Evolutionary conservation across 2,329 filamentous ascomycete genomes (phyloP), one percentile per base, ranked within the genome.

Genomic region (Exserohilum rostratum): DNA sequence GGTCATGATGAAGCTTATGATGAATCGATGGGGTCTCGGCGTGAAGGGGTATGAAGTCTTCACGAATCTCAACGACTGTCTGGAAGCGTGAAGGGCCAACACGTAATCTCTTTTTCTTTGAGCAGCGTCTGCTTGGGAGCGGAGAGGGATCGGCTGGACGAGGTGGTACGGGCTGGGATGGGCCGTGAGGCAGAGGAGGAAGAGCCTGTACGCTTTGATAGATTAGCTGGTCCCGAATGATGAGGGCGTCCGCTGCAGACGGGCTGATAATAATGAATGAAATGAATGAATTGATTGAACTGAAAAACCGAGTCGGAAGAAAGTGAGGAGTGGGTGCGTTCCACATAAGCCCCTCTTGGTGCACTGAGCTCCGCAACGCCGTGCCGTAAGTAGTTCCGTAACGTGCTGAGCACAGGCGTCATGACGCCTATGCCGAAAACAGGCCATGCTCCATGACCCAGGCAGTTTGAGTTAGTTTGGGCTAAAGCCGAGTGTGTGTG

Each of bases 351-450:
- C 55, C 57, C 62, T 54, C 52, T 52, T 52, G 22, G 46, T 65
- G 61, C 60, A 55, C 56, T 61, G 56, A 56, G 57, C 57, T 60
- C 61, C 53, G 58, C 54, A 49, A 45, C 45, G 58, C 56, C 54
- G 58, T 64, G 61, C 61, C 63, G 61, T 57, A 58, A 62, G 52
- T 55, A 62, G 55, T 66, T 67, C 62, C 65, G 65, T 67, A 66
- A 64, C 57, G 55, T 61, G 53, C 57, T 55, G 50, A 59, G 63
- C 61, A 60, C 57, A 58, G 61, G 62, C 63, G 63, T 66, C 60
- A 66, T 66, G 53, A 20, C 53, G 61, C 55, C 55, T 54, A 60
- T 61, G 58, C 64, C 58, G 51, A 47, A 35, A 46, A 54, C 50
- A 55, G 40, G 40, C 59, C 49, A 61, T 42, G 48, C 57, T 57